phyloP scores from a whole-genome alignment of 2,329 filamentous ascomycete genomes.

The Davidsoniella eucalypti region DNA sequence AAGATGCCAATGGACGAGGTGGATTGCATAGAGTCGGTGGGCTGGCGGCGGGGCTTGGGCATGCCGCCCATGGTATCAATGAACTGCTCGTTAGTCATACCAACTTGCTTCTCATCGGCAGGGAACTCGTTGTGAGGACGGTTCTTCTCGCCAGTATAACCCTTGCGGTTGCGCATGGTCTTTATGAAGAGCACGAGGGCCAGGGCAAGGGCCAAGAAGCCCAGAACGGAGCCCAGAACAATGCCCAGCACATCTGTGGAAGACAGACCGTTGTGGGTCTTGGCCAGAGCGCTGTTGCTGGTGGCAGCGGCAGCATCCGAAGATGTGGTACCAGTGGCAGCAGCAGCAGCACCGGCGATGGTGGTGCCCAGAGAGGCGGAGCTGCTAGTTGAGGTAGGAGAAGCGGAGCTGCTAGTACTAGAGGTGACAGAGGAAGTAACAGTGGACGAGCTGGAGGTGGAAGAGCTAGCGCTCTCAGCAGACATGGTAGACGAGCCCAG shows the following conservation, averaged over 20 bases:
- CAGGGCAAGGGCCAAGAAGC: slow-evolving; percentile 48
- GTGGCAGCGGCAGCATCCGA: slow-evolving; percentile 17
- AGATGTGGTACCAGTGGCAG: slow-evolving; percentile 17
- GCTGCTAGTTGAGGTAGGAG: slow-evolving; percentile 15
- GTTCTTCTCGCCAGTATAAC: slow-evolving; percentile 11
- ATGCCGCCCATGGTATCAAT: slow-evolving; percentile 10
- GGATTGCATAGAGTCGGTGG: slow-evolving; percentile 2
- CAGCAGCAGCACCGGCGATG: slow-evolving; percentile 17
- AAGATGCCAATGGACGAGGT: slow-evolving; percentile 11
- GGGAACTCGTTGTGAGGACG: slow-evolving; percentile 7
- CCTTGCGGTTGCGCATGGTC: slow-evolving; percentile 4
- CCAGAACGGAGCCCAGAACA: slow-evolving; percentile 66
- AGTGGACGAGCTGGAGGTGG: slow-evolving; percentile 17
- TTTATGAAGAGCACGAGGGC: slow-evolving; percentile 50
- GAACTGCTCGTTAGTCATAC: slow-evolving; percentile 12
- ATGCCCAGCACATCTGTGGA: slow-evolving; percentile 55
- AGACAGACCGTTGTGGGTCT: slow-evolving; percentile 9
- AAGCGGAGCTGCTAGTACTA: slow-evolving; percentile 16
- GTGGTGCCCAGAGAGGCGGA: slow-evolving; percentile 17
- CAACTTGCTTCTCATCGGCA: slow-evolving; percentile 9
- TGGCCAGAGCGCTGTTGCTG: slow-evolving; percentile 14
- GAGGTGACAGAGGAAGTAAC: slow-evolving; percentile 18
- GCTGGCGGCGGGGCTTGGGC: slow-evolving; percentile 29
- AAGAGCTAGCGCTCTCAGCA: slow-evolving; percentile 18
- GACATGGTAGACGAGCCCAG: slow-evolving; percentile 32